Base-by-base conservation (phyloP, 78 protist species). In the Dictyostelium capitatum region DNA sequence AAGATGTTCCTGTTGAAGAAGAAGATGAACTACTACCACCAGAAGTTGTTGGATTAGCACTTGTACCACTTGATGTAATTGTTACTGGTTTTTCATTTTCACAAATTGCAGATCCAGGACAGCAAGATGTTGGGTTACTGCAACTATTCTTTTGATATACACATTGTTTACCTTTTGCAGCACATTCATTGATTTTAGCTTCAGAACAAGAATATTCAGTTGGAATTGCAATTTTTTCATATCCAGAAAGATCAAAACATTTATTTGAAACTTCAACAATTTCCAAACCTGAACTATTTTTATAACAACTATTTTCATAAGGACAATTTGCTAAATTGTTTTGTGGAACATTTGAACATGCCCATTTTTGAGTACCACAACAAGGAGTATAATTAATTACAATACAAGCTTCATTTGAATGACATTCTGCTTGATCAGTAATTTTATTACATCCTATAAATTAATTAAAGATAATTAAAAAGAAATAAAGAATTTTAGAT, bases 331-430 rank as follows among this genome's bases (percentile, higher is more conserved):
- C 75, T 15, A 32, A 15, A 3, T 41, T 15, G 30, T 48, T 47
- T 10, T 62, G n/a, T 37, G 43, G 43, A 3, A 37, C 43, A 14
- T 51, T 12, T 4, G 48, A 6, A 37, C 75, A 67, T 4, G 48
- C 47, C 75, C 75, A 67, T 67, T 67, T 25, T 32, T 67, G 75
- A 30, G 25, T n/a, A 67, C 75, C 75, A 67, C 75, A 67, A 67
- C 75, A 67, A 4, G 41, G 41, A 14, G 41, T 67, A 67, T 67
- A 67, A 67, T 67, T 67, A 30, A 67, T 32, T 15, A 67, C 75
- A 25, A 67, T 67, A 67, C 75, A 67, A 15, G 19, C 75, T 0
- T 41, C 30, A 15, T 12, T 6, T 67, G 28, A 0, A 32, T 67
- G 75, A 67, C 75, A 67, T 32, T 12, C 48, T 6, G 25, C 47